phyloP scores from a whole-genome alignment of 2,329 filamentous ascomycete genomes.

The Alternaria alternata region DNA sequence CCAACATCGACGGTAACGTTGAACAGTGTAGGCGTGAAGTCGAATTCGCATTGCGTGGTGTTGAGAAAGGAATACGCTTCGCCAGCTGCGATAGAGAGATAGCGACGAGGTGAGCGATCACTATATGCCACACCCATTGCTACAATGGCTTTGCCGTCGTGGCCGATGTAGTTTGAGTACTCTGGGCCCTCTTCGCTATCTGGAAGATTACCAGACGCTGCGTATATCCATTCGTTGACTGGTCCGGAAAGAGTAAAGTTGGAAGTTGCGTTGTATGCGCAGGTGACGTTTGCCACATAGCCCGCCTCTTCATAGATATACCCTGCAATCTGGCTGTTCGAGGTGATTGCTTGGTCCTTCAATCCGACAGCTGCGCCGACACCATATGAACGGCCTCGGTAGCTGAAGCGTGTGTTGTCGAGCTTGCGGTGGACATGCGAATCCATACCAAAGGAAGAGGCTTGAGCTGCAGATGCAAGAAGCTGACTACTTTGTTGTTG shows the following conservation, averaged over 20 bases:
- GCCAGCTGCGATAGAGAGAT: constrained; percentile 44
- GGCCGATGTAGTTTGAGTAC: constrained; percentile 44
- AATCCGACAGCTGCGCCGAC: constrained; percentile 53
- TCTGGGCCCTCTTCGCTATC: constrained; percentile 35
- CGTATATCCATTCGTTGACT: constrained; percentile 37
- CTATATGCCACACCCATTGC: constrained; percentile 43
- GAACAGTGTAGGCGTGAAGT: constrained; percentile 39
- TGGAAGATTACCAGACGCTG: constrained; percentile 31
- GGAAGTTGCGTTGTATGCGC: constrained; percentile 49
- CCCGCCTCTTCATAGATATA: constrained; percentile 26
- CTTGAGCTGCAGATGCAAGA: constrained; percentile 34
- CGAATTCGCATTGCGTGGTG: constrained; percentile 43
- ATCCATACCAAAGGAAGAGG: constrained; percentile 27
- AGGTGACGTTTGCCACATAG: constrained; percentile 43
- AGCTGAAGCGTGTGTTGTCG: constrained; percentile 41
- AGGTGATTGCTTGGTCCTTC: constrained; percentile 27
- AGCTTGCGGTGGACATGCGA: constrained; percentile 34
- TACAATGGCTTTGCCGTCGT: constrained; percentile 39
- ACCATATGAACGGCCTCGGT: constrained; percentile 52
- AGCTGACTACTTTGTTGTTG: constrained; percentile 34
- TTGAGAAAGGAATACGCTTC: constrained; percentile 41
- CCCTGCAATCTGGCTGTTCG: constrained; percentile 24
- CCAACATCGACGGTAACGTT: constrained; percentile 40
- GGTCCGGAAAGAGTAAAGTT: constrained; percentile 38
- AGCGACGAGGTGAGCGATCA: constrained; percentile 33